Percentiles rank a stretch among this genome's conserved stretches.
Evolutionary conservation across 2,329 filamentous ascomycete genomes (phyloP).

Genomic region (Fusarium neocosmosporiellum): DNA sequence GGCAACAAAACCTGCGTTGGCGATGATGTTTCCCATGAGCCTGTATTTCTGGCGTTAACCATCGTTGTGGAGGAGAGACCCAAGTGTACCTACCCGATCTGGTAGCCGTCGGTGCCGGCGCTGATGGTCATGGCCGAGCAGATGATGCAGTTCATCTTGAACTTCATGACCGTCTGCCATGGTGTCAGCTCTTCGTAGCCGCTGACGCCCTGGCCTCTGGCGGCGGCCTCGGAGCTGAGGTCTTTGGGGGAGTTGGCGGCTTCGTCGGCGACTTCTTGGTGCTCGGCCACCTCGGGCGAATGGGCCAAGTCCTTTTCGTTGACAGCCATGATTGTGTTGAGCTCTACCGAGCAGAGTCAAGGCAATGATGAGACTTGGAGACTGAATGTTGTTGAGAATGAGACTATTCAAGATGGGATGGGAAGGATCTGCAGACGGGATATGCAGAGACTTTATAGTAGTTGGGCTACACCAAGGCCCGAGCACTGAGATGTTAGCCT

Average conservation of each 20-base stretch:
- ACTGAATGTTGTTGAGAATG: neutral
- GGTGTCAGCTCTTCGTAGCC: conserved; percentile 42
- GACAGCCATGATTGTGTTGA: neutral
- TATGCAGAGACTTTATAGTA: neutral
- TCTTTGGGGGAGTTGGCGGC: neutral
- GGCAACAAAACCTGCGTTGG: neutral
- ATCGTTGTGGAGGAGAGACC: neutral
- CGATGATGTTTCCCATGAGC: neutral
- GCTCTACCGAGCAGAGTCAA: neutral
- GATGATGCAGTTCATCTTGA: conserved; percentile 38
- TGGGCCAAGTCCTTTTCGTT: neutral
- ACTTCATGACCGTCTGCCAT: conserved; percentile 42
- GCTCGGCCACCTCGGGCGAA: neutral
- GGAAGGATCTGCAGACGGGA: neutral
- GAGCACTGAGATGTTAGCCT: neutral
- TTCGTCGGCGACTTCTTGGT: neutral
- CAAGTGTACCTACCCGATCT: neutral
- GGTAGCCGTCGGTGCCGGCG: conserved; percentile 37
- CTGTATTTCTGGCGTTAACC: neutral
- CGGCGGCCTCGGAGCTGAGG: neutral
- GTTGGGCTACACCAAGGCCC: neutral
- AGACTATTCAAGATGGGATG: neutral
- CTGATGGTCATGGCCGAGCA: conserved; percentile 44
- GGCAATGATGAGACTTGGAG: neutral
- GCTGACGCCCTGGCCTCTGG: conserved; percentile 10